Evolutionary conservation across 2,329 filamentous ascomycete species (phyloP), one percentile per base, ranked within the genome.

Genomic region (Paraconiothyrium sp.): DNA sequence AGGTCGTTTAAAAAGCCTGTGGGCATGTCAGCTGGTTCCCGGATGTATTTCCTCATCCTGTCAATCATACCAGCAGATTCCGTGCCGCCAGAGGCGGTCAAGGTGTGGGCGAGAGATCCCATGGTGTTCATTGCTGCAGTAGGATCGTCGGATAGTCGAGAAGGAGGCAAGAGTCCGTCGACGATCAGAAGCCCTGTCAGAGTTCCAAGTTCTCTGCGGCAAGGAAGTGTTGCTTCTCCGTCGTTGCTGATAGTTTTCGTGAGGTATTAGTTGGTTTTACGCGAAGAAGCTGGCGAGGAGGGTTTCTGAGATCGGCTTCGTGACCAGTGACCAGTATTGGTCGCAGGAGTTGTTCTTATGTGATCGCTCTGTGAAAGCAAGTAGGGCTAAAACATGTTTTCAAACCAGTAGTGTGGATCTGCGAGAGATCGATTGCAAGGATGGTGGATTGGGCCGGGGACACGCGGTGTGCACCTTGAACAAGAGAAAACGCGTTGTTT

Each of bases 1-100:
- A 84, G 80, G 61, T 84, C 82, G 65, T 84, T 84, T 55, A 84
- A 76, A 65, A 84, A 84, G 56, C 75, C 81, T 73, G 20, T 14
- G 46, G 10, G 9, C 22, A n/a, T 61, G 22, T 62, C 49, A 49
- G 54, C 14, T 20, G 16, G 30, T 47, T 39, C 34, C 22, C 27
- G 43, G 20, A 37, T 20, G 43, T 24, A 32, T 20, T 32, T 16
- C 32, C 4, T 11, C 20, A 1, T 56, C 34, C 13, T 16, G 50
- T 60, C 3, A 22, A 20, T 22, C 68, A 64, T 59, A 79, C 77
- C 74, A 61, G 77, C 79, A 32, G 78, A 76, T 64, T 83, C 80
- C 30, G 75, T 65, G n/a, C 76, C 78, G 20, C 79, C 78, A 52
- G 80, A 79, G 16, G 79, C 78, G 5, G 79, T 81, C 58, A 83